phyloP scores from a whole-genome alignment of 352 stramenopile species.

The Aphanomyces stellatus region DNA sequence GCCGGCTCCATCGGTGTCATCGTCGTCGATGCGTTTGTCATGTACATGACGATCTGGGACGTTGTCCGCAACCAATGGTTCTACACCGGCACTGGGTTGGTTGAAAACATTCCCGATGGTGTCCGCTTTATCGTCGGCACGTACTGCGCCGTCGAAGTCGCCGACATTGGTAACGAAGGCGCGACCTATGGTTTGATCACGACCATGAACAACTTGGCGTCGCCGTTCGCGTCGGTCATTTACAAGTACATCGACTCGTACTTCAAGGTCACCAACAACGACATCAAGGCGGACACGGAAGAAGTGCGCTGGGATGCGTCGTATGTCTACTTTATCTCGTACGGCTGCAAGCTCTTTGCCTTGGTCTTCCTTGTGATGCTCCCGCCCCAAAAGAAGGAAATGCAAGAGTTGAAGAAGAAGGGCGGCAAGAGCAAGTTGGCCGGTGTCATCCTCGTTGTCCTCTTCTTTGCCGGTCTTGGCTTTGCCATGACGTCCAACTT shows the following conservation, averaged over 20 bases:
- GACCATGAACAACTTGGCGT: constrained; percentile 37
- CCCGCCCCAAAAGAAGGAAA: constrained; percentile 27
- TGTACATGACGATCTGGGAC: constrained; percentile 15
- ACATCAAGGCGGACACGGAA: constrained; percentile 39
- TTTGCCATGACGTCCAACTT: constrained; percentile 5
- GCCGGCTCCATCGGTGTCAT: not conserved
- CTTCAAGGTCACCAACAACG: constrained; percentile 40
- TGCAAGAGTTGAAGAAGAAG: constrained; percentile 4
- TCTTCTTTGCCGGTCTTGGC: not conserved
- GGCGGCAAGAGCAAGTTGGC: not conserved
- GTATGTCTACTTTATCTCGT: constrained; percentile 43
- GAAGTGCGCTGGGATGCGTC: constrained; percentile 37
- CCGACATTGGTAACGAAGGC: constrained; percentile 30
- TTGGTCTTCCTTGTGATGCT: constrained; percentile 39
- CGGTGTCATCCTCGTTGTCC: not conserved
- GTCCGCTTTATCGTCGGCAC: constrained; percentile 14
- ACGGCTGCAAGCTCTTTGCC: constrained; percentile 37
- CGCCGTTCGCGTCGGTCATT: constrained; percentile 34
- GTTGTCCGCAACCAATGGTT: constrained; percentile 17
- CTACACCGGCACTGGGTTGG: constrained; percentile 3
- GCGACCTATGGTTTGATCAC: constrained; percentile 37
- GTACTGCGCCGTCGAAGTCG: constrained; percentile 22
- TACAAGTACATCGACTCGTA: constrained; percentile 52
- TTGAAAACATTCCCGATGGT: not conserved
- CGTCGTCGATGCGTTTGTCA: constrained; percentile 9